Conservation (phyloP, 305 asterid genomes). For the Solanum aculeatissimum region DNA sequence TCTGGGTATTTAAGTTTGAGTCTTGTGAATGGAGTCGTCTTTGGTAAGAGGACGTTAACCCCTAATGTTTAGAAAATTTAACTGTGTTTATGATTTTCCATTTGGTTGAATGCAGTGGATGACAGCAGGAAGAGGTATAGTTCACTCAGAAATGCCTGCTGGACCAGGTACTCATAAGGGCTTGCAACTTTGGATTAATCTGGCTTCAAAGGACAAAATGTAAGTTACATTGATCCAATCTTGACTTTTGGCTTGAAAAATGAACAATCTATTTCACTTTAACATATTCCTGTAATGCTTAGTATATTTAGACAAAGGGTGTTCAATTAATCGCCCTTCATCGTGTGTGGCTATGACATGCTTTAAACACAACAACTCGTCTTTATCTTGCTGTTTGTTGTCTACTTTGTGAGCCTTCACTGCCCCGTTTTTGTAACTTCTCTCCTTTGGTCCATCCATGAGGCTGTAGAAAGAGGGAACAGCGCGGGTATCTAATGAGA, state of each 20-base stretch:
- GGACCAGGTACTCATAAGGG: slow-evolving; percentile 68
- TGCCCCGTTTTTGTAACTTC: not conserved
- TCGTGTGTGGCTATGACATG: fast-evolving
- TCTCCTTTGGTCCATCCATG: not conserved
- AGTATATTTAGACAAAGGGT: not conserved
- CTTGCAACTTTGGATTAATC: slow-evolving; percentile 88
- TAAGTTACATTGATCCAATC: slow-evolving; percentile 10
- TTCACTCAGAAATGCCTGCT: slow-evolving; percentile 97
- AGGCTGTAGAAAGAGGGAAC: not conserved
- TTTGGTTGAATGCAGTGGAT: slow-evolving; percentile 56
- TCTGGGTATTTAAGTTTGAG: not conserved
- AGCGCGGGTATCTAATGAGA: not conserved
- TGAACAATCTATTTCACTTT: not conserved
- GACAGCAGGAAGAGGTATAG: slow-evolving; percentile 95
- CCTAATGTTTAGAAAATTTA: not conserved
- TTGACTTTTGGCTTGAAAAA: not conserved
- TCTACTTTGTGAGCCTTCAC: not conserved
- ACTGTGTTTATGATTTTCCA: not conserved
- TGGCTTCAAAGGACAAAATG: slow-evolving; percentile 81
- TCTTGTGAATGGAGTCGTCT: not conserved
- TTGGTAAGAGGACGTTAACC: not conserved
- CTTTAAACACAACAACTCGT: not conserved
- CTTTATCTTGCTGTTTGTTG: not conserved
- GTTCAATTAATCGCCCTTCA: not conserved
- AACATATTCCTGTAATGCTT: not conserved